Conservation (phyloP, 441 rosid genomes). For the Heliophila coronopifolia region DNA sequence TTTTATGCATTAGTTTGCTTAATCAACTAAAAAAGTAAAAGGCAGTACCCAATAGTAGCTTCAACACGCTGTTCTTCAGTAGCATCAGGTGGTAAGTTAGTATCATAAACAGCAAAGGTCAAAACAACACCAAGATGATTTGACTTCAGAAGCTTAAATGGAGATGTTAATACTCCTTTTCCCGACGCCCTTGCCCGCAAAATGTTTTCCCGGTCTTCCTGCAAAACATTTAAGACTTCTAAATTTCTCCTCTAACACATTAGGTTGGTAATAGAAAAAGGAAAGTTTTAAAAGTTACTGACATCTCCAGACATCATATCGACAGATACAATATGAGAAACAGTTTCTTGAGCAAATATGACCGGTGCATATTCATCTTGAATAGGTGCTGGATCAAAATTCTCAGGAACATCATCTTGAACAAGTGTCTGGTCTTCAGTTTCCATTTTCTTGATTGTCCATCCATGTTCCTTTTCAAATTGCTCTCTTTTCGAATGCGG, state of each 20-base stretch:
- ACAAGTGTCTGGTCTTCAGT: slow-evolving; percentile 62
- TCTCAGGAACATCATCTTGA: no score
- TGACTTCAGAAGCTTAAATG: slow-evolving; percentile 75
- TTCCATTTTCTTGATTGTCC: slow-evolving; percentile 89
- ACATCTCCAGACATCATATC: slow-evolving; percentile 99
- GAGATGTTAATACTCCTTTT: slow-evolving; percentile 85
- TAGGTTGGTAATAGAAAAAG: background rate
- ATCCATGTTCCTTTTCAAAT: slow-evolving; percentile 72
- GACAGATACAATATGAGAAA: slow-evolving; percentile 78
- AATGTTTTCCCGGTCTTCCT: slow-evolving; percentile 94
- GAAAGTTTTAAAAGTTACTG: slow-evolving; percentile 9
- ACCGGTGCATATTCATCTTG: slow-evolving; percentile 97
- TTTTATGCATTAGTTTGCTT: no score
- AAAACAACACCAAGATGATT: slow-evolving; percentile 94
- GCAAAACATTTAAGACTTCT: slow-evolving; percentile 15
- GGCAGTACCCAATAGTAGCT: slow-evolving; percentile 88
- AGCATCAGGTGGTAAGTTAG: slow-evolving; percentile 67
- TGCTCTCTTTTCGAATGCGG: slow-evolving; percentile 54
- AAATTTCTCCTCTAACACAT: no score
- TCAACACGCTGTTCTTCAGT: slow-evolving; percentile 62
- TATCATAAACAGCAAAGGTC: slow-evolving; percentile 93
- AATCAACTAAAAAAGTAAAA: no score
- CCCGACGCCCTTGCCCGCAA: slow-evolving; percentile 80
- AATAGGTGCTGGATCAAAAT: slow-evolving; percentile 72
- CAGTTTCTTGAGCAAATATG: slow-evolving; percentile 81